Conservation (phyloP, 148 eudicot genomes). For the Mesembryanthemum crystallinum region DNA sequence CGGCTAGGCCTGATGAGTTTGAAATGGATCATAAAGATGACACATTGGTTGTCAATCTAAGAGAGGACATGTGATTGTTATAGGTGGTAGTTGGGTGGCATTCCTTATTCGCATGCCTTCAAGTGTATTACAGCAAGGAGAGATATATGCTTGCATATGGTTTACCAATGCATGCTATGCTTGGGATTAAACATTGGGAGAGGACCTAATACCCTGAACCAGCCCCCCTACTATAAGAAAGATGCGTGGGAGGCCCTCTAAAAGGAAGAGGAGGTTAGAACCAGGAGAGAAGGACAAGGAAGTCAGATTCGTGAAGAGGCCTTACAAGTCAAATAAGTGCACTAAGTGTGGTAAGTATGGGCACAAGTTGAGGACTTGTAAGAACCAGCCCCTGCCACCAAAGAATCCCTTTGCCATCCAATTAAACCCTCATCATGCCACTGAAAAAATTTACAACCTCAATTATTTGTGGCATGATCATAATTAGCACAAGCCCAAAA, state of each 20-base stretch:
- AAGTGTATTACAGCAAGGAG: neutral
- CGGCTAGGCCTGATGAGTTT: neutral
- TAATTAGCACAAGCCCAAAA: too few relatives aligned
- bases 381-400: neutral
- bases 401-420: too few relatives aligned
- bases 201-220: neutral
- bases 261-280: neutral
- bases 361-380: neutral
- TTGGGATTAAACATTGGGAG: constrained; percentile 4
- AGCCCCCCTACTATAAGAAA: neutral
- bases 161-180: neutral
- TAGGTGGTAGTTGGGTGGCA: neutral
- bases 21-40: neutral
- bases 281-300: neutral
- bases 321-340: neutral
- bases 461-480: too few relatives aligned
- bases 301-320: neutral
- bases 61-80: neutral
- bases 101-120: neutral
- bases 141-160: neutral
- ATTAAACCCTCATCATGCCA: too few relatives aligned
- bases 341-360: neutral
- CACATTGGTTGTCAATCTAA: neutral
- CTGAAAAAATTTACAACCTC: too few relatives aligned
- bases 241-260: neutral